Conservation (phyloP, 169 alveolate species). For the Cystoisospora suis region DNA sequence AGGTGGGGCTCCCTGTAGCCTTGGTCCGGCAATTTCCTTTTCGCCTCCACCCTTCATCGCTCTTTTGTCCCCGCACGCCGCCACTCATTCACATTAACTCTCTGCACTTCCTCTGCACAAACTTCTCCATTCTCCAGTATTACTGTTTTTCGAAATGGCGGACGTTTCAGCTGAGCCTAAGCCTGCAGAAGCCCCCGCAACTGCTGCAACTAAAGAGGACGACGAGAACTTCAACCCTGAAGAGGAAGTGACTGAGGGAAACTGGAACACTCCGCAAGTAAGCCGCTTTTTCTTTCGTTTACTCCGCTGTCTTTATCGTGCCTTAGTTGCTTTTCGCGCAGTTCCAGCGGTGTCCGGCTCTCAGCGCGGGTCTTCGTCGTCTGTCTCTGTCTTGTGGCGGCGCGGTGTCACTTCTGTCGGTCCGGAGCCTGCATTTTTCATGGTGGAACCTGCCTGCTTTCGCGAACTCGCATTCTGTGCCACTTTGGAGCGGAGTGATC, state of each 20-base stretch:
- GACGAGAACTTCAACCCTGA: conserved; percentile 75
- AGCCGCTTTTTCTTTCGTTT: neutral
- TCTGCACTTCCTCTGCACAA: neutral
- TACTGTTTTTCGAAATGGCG: neutral
- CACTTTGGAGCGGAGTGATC: too few relatives aligned
- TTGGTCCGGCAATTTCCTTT: neutral
- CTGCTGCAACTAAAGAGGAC: conserved; percentile 66
- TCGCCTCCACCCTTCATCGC: neutral
- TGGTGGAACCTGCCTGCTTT: too few relatives aligned
- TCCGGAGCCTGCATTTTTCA: too few relatives aligned
- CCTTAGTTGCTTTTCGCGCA: too few relatives aligned
- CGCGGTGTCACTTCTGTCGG: too few relatives aligned
- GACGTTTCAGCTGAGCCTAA: conserved; percentile 35
- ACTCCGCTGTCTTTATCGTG: neutral
- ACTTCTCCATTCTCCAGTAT: neutral
- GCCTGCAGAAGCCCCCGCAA: conserved; percentile 43
- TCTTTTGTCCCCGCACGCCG: neutral
- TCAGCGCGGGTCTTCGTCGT: too few relatives aligned
- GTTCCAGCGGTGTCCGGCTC: too few relatives aligned
- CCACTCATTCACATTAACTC: neutral
- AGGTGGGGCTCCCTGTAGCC: too few relatives aligned
- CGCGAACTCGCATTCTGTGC: too few relatives aligned
- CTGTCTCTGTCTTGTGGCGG: too few relatives aligned
- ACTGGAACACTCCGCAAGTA: conserved; percentile 78
- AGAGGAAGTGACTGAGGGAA: conserved; percentile 75